A percentile compares a stretch with the other conserved stretches of the same genome.
Evolutionary conservation across 805 yeast species (phyloP).

Genomic region (Kluyveromyces nonfermentans): DNA sequence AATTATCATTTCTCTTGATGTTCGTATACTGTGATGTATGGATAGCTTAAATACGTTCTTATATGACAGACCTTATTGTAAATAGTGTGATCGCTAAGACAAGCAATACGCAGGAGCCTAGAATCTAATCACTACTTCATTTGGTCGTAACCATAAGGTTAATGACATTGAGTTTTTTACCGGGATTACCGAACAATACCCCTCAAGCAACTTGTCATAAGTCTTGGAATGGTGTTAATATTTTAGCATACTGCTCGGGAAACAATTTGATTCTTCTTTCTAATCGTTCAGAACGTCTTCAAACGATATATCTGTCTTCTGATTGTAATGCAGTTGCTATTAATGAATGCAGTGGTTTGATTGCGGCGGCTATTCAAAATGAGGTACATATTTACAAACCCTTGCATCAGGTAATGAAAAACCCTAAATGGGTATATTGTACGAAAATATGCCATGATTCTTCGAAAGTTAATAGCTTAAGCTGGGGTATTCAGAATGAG

Average conservation of each 20-base stretch:
- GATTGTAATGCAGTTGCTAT: slow-evolving; percentile 64
- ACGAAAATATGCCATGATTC: slow-evolving; percentile 25
- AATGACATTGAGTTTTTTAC: slow-evolving; percentile 64
- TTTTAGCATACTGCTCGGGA: slow-evolving; percentile 77
- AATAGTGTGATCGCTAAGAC: background rate
- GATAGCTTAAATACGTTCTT: background rate
- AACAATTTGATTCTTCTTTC: slow-evolving; percentile 68
- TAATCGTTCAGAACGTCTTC: slow-evolving; percentile 46
- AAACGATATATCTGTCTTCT: slow-evolving; percentile 60
- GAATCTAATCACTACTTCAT: no score
- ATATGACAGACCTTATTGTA: background rate
- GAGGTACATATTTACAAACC: slow-evolving; percentile 48
- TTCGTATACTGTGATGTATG: background rate
- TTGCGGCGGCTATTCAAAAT: slow-evolving; percentile 43
- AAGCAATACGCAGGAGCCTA: no score
- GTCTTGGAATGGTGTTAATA: slow-evolving; percentile 54
- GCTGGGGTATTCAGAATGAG: slow-evolving; percentile 51
- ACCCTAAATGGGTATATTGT: slow-evolving; percentile 39
- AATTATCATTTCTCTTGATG: no score
- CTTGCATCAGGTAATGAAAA: slow-evolving; percentile 35
- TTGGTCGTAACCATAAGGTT: background rate
- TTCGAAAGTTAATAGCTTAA: slow-evolving; percentile 34
- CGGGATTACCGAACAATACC: slow-evolving; percentile 71
- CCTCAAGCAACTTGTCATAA: slow-evolving; percentile 48
- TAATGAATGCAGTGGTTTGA: slow-evolving; percentile 48